Conservation (phyloP, 257 asterid species). For the Lavandula angustifolia region DNA sequence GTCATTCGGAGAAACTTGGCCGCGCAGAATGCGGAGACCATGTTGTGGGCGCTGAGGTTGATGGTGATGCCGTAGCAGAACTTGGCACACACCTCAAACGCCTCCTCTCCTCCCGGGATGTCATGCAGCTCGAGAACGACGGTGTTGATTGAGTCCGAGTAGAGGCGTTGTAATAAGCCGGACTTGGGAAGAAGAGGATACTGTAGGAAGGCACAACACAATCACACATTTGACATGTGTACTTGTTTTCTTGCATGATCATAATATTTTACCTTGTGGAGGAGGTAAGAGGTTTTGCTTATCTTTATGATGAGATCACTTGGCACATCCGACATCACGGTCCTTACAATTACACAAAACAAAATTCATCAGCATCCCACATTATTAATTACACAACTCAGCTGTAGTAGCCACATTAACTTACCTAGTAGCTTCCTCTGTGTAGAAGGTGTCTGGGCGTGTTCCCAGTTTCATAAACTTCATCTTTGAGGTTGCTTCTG, state of each 20-base stretch:
- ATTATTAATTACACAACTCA: no score
- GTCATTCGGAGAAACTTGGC: slow-evolving; percentile 79
- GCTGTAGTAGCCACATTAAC: not conserved
- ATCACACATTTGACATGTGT: slow-evolving; percentile 19
- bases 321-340: slow-evolving; percentile 51
- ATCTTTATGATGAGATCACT: slow-evolving; percentile 52
- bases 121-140: slow-evolving; percentile 53
- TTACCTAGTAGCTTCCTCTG: slow-evolving; percentile 75
- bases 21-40: slow-evolving; percentile 61
- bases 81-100: slow-evolving; percentile 77
- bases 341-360: slow-evolving; percentile 27
- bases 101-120: slow-evolving; percentile 74
- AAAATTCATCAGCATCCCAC: not conserved
- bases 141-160: slow-evolving; percentile 41
- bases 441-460: slow-evolving; percentile 74
- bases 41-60: slow-evolving; percentile 70
- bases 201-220: slow-evolving; percentile 50
- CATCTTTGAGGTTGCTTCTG: slow-evolving; percentile 39
- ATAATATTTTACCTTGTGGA: slow-evolving; percentile 49
- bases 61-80: slow-evolving; percentile 79
- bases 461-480: slow-evolving; percentile 85
- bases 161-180: slow-evolving; percentile 56
- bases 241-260: not conserved
- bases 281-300: slow-evolving; percentile 47
- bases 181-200: slow-evolving; percentile 64